Conservation (phyloP, 2,329 filamentous ascomycete genomes). For the Phialophora verrucosa region DNA sequence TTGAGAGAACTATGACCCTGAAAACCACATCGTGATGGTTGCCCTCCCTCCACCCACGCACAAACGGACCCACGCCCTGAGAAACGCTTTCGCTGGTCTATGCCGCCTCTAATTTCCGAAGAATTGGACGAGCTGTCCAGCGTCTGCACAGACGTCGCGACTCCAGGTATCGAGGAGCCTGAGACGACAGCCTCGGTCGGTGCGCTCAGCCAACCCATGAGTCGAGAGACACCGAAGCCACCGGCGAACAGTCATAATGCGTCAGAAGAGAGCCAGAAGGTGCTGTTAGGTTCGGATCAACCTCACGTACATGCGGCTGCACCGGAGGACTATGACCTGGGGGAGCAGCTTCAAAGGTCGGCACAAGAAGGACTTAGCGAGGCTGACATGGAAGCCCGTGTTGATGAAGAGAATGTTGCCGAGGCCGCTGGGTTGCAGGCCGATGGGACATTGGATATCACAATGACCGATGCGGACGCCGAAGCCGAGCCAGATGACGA, state of each 20-base stretch:
- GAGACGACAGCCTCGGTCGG: not conserved
- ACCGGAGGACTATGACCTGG: slow-evolving; percentile 32
- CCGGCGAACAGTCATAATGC: not conserved
- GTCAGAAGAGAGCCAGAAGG: not conserved
- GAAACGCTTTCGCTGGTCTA: slow-evolving; percentile 3
- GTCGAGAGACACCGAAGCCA: slow-evolving; percentile 7
- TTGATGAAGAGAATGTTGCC: slow-evolving; percentile 11
- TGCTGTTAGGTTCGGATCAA: not conserved
- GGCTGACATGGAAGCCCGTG: slow-evolving; percentile 14
- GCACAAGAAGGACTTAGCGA: slow-evolving; percentile 32
- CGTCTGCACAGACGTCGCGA: slow-evolving; percentile 7
- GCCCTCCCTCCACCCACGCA: slow-evolving; percentile 1
- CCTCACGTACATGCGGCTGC: slow-evolving; percentile 16
- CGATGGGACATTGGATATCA: slow-evolving; percentile 22
- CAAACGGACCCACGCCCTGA: not conserved
- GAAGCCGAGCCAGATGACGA: slow-evolving; percentile 15
- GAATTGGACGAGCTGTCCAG: slow-evolving; percentile 24
- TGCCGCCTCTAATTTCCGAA: slow-evolving; percentile 30
- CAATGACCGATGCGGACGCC: slow-evolving; percentile 29
- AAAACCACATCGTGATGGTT: slow-evolving; percentile 10
- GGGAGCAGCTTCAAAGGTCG: slow-evolving; percentile 34
- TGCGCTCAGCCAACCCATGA: not conserved
- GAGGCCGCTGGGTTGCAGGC: slow-evolving; percentile 4
- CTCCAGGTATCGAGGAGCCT: not conserved
- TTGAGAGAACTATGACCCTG: not conserved